Evolutionary conservation across 1,284 basidiomycete genomes (phyloP), one percentile per base, ranked within the genome.

Genomic region (Marasmius fiardii): DNA sequence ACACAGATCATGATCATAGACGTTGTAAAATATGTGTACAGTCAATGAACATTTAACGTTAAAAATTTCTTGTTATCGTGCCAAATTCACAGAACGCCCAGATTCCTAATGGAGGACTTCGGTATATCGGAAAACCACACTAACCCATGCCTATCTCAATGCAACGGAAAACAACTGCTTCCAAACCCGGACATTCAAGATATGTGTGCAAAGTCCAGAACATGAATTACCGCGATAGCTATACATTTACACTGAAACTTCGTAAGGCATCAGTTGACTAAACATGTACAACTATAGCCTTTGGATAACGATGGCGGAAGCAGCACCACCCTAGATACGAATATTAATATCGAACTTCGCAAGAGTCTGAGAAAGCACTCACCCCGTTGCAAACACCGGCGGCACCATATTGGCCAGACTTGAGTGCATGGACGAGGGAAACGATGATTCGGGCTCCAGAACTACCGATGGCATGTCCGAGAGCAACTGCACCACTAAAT

Each of bases 321-420:
- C 92, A 58, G 93, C 95, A 67, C 94, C 94, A 69, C 94, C 93
- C 91, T 93, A 62, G 41, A 10, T 26, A 51, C 41, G 20, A 41
- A n/a, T 41, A 37, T 54, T 18, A 53, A n/a, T 43, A 44, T 10
- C 18, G 4, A 34, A 2, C 21, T 23, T 37, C 11, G 48, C 16
- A 59, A 60, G 51, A 37, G 31, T 21, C 53, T 37, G 16, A 43
- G 47, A 57, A 33, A 54, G 26, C 12, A 79, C 92, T 69, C 72
- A 93, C 92, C 62, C 95, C 95, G 71, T 99, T 99, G 85, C 97
- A 99, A 65, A 99, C 91, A 73, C 91, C 95, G 31, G 96, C 97
- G 56, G 93, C 93, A 66, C 97, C 97, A 68, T 96, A 98, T 77
- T 99, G 82, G 51, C 97, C 97, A n/a, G 88, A 74, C 80, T 98